Percentiles rank a stretch among this genome's conserved stretches.
Conservation (phyloP, 306 rosid genomes). For the Corylus heterophylla region DNA sequence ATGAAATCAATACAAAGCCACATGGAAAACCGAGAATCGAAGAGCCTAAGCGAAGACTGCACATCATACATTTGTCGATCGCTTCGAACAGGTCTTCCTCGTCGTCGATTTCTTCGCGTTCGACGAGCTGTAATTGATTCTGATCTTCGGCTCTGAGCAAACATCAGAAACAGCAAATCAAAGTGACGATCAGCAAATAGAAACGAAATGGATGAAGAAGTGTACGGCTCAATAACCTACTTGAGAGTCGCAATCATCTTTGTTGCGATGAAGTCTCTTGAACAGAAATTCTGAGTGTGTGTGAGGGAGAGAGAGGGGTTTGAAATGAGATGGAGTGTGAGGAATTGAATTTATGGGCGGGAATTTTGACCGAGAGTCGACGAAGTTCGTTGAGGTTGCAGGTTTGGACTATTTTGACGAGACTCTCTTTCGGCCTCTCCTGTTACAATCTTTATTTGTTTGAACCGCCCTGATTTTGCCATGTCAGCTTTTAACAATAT, state of each 20-base stretch:
- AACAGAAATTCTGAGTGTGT: conserved; percentile 18
- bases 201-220: conserved; percentile 25
- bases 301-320: conserved; percentile 25
- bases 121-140: conserved; percentile 83
- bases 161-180: conserved; percentile 11
- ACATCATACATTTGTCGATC: conserved; percentile 73
- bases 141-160: conserved; percentile 75
- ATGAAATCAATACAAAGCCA: neutral
- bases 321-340: conserved; percentile 17
- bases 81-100: conserved; percentile 95
- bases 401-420: neutral
- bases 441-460: neutral
- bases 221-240: conserved; percentile 39
- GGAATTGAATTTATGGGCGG: conserved; percentile 46
- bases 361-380: conserved; percentile 22
- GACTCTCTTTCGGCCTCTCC: neutral
- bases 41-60: neutral
- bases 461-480: conserved; percentile 21
- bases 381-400: conserved; percentile 8
- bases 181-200: conserved; percentile 11
- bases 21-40: neutral
- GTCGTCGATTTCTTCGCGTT: conserved; percentile 81
- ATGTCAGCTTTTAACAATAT: conserved; percentile 2
- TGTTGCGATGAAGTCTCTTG: conserved; percentile 15
- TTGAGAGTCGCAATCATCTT: conserved; percentile 77